A percentile compares a stretch with the other conserved stretches of the same genome.
phyloP scores from a whole-genome alignment of 2,329 filamentous ascomycete genomes.

The Tolypocladium guangdongense region DNA sequence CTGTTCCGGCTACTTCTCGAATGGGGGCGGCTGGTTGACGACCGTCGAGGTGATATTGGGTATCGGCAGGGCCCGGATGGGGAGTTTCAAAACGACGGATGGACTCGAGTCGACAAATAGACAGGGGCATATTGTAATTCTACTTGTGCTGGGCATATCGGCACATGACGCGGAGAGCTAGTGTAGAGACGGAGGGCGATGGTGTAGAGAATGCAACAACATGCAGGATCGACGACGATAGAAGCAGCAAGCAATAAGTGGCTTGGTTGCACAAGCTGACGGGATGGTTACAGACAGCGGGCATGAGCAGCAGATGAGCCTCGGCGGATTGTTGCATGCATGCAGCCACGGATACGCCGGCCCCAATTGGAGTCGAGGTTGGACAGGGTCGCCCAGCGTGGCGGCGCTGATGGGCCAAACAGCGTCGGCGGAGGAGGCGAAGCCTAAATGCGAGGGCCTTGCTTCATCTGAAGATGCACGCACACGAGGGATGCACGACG shows the following conservation, averaged over 20 bases:
- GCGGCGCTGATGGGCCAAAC: not conserved
- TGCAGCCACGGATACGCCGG: not conserved
- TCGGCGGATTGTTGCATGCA: slow-evolving; percentile 1
- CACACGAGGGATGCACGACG: not conserved
- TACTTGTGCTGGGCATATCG: not conserved
- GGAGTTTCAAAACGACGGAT: slow-evolving; percentile 16
- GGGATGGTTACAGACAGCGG: not conserved
- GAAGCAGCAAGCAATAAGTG: no score
- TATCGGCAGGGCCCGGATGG: slow-evolving; percentile 17
- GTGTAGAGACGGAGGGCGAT: no score
- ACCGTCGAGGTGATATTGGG: slow-evolving; percentile 39
- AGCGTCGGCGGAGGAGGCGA: no score
- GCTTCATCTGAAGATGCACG: not conserved
- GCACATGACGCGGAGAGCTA: not conserved
- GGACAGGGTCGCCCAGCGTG: not conserved
- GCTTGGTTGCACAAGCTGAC: not conserved
- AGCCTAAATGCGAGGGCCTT: not conserved
- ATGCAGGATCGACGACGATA: not conserved
- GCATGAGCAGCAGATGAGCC: not conserved
- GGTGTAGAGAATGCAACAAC: not conserved
- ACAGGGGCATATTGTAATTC: not conserved
- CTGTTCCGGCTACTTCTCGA: slow-evolving; percentile 68
- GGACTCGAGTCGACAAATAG: slow-evolving; percentile 10
- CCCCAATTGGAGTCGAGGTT: no score
- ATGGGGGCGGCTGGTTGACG: slow-evolving; percentile 61